Percentiles rank a stretch among this genome's conserved stretches.
phyloP scores from a whole-genome alignment of 2,329 filamentous ascomycete species.

The Alternaria atra region DNA sequence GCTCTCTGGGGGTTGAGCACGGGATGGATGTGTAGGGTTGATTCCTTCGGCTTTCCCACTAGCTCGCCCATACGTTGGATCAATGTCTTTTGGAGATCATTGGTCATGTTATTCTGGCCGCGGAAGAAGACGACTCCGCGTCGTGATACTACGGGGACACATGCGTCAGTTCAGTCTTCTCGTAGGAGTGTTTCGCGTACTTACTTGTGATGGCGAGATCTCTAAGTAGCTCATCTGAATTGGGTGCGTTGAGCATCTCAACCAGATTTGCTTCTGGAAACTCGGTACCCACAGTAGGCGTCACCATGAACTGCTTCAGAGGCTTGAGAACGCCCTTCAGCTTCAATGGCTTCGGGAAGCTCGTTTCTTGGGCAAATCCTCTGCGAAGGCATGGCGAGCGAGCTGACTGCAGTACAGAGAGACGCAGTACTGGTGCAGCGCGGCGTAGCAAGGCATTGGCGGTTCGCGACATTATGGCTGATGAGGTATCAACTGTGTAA shows the following conservation, averaged over 20 bases:
- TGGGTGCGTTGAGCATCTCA: constrained; percentile 11
- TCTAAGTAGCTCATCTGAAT: constrained; percentile 11
- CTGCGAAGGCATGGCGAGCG: constrained; percentile 10
- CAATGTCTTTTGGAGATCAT: constrained; percentile 11
- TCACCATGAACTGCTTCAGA: constrained; percentile 11
- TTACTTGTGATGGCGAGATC: constrained; percentile 12
- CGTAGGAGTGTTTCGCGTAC: not conserved
- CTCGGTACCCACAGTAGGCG: constrained; percentile 15
- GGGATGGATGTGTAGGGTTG: constrained; percentile 9
- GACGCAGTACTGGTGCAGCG: not conserved
- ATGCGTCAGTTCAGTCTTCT: not conserved
- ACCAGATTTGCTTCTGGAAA: constrained; percentile 14
- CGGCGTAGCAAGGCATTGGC: constrained; percentile 3
- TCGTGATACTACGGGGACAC: not conserved
- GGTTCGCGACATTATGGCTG: constrained; percentile 11
- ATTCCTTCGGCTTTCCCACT: constrained; percentile 10
- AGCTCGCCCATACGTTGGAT: constrained; percentile 13
- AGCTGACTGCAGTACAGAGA: not conserved
- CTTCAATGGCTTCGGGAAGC: constrained; percentile 10
- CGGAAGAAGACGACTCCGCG: constrained; percentile 13
- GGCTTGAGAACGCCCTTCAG: constrained; percentile 12
- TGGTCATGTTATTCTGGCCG: constrained; percentile 7
- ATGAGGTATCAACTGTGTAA: not conserved
- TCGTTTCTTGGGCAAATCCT: constrained; percentile 13
- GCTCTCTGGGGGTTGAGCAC: constrained; percentile 8